Percentiles rank a stretch among this genome's conserved stretches.
These are phyloP conservation scores for Aureobasidium lini DNA, from an alignment of 2,329 filamentous ascomycete species.

Conservation along the genomic window DNA sequence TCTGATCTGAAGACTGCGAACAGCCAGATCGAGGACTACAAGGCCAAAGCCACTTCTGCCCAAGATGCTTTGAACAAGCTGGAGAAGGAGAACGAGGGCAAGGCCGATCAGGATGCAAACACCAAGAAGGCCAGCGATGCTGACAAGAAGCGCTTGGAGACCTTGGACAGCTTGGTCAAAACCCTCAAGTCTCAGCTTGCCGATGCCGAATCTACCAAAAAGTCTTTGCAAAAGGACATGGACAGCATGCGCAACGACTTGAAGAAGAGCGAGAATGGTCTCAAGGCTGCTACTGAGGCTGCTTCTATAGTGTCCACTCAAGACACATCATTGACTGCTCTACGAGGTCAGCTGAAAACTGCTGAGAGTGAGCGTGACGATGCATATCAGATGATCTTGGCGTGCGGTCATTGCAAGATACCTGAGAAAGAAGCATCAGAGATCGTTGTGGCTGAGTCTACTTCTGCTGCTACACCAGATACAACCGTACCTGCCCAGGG, in stretches of 20 bases:
- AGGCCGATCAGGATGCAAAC: neutral
- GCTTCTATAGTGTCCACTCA: slow-evolving; percentile 19
- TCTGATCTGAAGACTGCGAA: slow-evolving; percentile 34
- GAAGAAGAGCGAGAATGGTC: slow-evolving; percentile 15
- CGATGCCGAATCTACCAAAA: slow-evolving; percentile 44
- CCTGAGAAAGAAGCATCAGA: slow-evolving; percentile 14
- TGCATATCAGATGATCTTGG: slow-evolving; percentile 29
- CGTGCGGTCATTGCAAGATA: slow-evolving; percentile 26
- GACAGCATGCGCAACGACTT: slow-evolving; percentile 30
- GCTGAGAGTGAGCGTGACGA: slow-evolving; percentile 26
- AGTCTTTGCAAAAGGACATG: slow-evolving; percentile 37
- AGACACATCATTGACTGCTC: neutral
- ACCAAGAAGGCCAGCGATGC: slow-evolving; percentile 21
- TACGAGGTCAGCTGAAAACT: slow-evolving; percentile 25
- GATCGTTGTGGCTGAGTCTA: neutral
- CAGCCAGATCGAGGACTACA: neutral
- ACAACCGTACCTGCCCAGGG: neutral
- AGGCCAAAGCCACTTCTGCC: slow-evolving; percentile 18
- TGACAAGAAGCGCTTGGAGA: slow-evolving; percentile 46
- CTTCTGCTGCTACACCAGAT: neutral
- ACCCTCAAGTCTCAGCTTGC: slow-evolving; percentile 47
- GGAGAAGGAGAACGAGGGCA: slow-evolving; percentile 40
- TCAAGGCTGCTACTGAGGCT: neutral
- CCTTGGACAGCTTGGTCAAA: slow-evolving; percentile 49
- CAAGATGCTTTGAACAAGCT: slow-evolving; percentile 28